Base-by-base conservation (phyloP, 495 filamentous ascomycete species). In the Penicillium alfredii region DNA sequence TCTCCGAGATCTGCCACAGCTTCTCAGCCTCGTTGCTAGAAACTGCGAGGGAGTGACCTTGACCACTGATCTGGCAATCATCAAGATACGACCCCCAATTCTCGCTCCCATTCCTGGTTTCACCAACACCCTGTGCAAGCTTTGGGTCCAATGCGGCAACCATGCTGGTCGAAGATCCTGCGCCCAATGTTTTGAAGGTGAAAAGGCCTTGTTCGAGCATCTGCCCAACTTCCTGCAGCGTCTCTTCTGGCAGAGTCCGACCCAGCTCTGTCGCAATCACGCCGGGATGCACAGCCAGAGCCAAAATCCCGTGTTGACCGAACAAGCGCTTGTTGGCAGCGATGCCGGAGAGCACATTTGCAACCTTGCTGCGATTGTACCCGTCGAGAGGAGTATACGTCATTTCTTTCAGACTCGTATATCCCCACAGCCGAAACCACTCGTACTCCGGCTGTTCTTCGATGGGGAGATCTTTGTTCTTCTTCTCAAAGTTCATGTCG, bases 1-100 rank as follows among this genome's bases (percentile, higher is more conserved):
- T 55, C 52, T 78, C 72, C 14, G 66, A 68, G 10, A 69, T 10
- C 11, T 49, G 45, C 72, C 71, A 73, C 9, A 77, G 49, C 46
- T 47, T 67, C 32, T 72, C 74, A 4, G 71, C 76, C n/a, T 56
- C 55, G 4, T 54, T 53, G 15, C 26, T 55, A 38, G 58, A 63
- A 28, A 40, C 45, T 25, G 52, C 43, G 18, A 49, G 31, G 6
- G 51, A 36, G 10, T 31, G 30, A 10, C 53, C 51, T 18, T 45
- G 26, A 6, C 64, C 53, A 14, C 46, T 49, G 12, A 67, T 52
- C 27, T 68, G 62, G 31, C 66, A 71, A 33, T 71, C 61, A 21
- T 38, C 38, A 5, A 71, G 46, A 42, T 53, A 74, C 5, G 44
- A 49, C 3, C 67, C 69, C 24, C 53, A 58, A 32, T 69, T 66